These are phyloP conservation scores for Chaetomiaceae sp. DNA, from an alignment of 2,329 filamentous ascomycete species.

Conservation along the genomic window DNA sequence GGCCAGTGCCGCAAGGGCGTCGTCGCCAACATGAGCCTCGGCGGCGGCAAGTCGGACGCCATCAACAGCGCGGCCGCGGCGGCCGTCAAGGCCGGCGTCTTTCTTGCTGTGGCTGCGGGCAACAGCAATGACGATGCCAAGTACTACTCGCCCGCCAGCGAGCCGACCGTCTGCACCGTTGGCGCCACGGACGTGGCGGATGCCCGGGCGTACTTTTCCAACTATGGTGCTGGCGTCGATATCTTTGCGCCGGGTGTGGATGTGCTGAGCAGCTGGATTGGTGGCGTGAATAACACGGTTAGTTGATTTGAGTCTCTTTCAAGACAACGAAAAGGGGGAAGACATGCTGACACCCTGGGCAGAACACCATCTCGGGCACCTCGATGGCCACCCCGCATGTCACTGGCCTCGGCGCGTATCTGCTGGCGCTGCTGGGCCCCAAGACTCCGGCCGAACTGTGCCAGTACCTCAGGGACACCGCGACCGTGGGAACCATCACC, in stretches of 20 bases:
- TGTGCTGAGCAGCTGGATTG: constrained; percentile 45
- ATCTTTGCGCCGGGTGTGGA: constrained; percentile 47
- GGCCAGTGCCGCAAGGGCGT: constrained; percentile 36
- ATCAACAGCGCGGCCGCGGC: constrained; percentile 48
- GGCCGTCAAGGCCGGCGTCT: constrained; percentile 43
- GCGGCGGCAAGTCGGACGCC: constrained; percentile 40
- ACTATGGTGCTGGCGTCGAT: constrained; percentile 46
- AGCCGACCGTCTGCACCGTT: constrained; percentile 46
- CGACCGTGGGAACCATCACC: constrained; percentile 38
- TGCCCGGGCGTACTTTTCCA: constrained; percentile 41
- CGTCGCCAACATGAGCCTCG: constrained; percentile 55
- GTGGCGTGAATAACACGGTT: constrained; percentile 26
- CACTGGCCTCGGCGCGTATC: constrained; percentile 34
- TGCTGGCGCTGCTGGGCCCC: constrained; percentile 39
- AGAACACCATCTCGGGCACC: constrained; percentile 44
- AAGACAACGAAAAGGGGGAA: too few species aligned
- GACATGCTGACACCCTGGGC: background rate
- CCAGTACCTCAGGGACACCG: constrained; percentile 39
- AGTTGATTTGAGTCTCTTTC: background rate
- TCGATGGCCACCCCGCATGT: constrained; percentile 34
- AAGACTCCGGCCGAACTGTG: constrained; percentile 42
- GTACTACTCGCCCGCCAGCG: constrained; percentile 43
- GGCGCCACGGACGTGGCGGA: constrained; percentile 43
- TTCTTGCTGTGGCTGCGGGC: constrained; percentile 52
- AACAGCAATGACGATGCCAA: constrained; percentile 41